Evolutionary conservation across 2,329 filamentous ascomycete species (phyloP).

Genomic region (Colletotrichum gigasporum): DNA sequence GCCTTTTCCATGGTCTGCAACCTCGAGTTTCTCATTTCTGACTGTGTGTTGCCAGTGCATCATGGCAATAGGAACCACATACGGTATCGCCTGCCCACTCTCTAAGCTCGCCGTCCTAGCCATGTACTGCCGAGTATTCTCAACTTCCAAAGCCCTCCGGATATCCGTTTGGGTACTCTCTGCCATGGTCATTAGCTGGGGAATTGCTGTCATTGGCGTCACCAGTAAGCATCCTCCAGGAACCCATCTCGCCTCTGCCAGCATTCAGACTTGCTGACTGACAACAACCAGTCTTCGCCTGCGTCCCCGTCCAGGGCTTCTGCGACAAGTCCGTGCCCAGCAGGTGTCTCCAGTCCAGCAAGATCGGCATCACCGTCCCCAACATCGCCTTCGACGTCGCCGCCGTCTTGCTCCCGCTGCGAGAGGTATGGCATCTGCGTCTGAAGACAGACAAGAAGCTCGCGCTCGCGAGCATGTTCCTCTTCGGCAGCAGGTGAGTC

Average conservation of each 20-base stretch:
- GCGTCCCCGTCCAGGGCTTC: neutral
- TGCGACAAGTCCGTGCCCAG: neutral
- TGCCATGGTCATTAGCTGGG: neutral
- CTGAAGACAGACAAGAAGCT: conserved; percentile 6
- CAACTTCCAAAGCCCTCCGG: neutral
- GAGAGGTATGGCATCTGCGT: conserved; percentile 1
- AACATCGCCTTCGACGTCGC: neutral
- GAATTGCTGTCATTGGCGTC: neutral
- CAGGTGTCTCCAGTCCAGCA: conserved; percentile 5
- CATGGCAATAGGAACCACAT: neutral
- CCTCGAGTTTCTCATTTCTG: neutral
- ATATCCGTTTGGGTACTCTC: neutral
- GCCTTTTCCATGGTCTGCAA: neutral
- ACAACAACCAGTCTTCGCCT: neutral
- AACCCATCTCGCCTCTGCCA: neutral
- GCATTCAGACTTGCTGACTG: too few relatives aligned
- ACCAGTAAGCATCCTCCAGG: neutral
- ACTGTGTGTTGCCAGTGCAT: neutral
- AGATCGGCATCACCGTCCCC: neutral
- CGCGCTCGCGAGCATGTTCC: neutral
- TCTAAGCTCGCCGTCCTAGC: conserved; percentile 2
- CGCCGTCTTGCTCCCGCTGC: neutral
- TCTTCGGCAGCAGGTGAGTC: neutral
- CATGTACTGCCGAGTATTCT: conserved; percentile 17
- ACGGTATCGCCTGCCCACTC: neutral